Conservation (phyloP, 2,329 filamentous ascomycete species). For the Beauveria medogensis region DNA sequence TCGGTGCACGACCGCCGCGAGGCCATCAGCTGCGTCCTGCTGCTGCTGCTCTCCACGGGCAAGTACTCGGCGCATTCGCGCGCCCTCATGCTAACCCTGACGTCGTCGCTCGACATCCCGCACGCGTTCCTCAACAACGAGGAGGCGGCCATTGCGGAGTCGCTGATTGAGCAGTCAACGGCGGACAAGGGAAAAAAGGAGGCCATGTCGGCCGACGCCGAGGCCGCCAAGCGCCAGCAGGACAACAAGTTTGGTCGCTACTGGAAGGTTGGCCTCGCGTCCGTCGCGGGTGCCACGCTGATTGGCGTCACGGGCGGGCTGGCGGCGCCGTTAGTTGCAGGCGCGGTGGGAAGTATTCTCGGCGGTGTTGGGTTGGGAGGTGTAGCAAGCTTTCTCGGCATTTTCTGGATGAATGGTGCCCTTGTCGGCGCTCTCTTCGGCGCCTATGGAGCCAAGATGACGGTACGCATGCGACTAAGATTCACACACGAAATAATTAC, state of each 20-base stretch:
- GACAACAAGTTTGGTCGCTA: constrained; percentile 62
- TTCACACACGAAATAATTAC: background rate
- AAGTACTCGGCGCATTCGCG: constrained; percentile 70
- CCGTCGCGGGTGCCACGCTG: constrained; percentile 77
- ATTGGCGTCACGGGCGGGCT: constrained; percentile 89
- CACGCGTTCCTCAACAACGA: constrained; percentile 55
- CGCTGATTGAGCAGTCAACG: constrained; percentile 58
- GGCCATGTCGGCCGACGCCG: constrained; percentile 64
- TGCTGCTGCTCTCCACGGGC: constrained; percentile 63
- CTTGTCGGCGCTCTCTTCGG: constrained; percentile 84
- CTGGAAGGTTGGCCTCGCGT: constrained; percentile 88
- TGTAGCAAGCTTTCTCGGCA: constrained; percentile 76
- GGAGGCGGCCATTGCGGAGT: constrained; percentile 68
- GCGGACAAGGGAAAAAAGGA: constrained; percentile 31
- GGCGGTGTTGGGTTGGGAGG: constrained; percentile 78
- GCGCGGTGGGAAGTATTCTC: constrained; percentile 76
- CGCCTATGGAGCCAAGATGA: constrained; percentile 75
- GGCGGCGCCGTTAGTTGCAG: constrained; percentile 82
- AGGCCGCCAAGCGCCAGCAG: constrained; percentile 64
- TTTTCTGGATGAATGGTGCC: constrained; percentile 78
- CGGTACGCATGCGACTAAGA: constrained; percentile 24
- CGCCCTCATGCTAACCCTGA: constrained; percentile 57
- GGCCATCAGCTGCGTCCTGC: constrained; percentile 59
- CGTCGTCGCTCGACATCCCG: constrained; percentile 58
- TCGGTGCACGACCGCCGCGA: constrained; percentile 51